Base-by-base conservation (phyloP, 306 rosid genomes). In the Rosa rugosa region DNA sequence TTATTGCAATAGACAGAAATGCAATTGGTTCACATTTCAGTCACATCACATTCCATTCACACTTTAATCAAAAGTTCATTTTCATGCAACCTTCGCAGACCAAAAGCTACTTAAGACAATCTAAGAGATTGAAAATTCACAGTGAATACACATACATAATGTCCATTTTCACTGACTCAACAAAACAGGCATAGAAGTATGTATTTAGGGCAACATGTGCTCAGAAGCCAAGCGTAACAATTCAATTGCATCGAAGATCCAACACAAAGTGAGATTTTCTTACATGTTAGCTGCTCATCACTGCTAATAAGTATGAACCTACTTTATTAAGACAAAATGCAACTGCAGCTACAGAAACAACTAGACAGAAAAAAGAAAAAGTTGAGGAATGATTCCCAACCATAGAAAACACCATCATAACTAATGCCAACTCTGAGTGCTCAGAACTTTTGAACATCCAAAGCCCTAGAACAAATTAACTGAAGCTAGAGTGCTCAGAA, bases 141-240 rank as follows among this genome's bases (percentile, higher is more conserved):
- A 18, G 4, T 54, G 31, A n/a, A 11, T 59, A 23, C 0, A 11
- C 7, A 11, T 59, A 23, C 0, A 11, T 9, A 18, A 60, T 17
- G 5, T 2, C 11, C 78, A 38, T 34, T 6, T 3, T 12, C n/a
- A 11, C 5, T 38, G 23, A 4, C 18, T 31, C 71, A 46, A 27
- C 18, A 5, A 64, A 1, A 31, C 5, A 16, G 3, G 27, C 46
- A 36, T 0, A 7, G 0, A 46, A 25, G 10, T 5, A 5, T 0
- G 8, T 46, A 6, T 75, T n/a, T 41, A 13, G 6, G 49, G 11
- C 17, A 22, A 38, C 27, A 2, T 18, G 27, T 54, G 93, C 93
- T 91, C 90, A 91, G 94, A 91, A 91, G 94, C 94, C 96, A 91
- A 87, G 98, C 93, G 93, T 93, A 91, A 88, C 93, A 93, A 78